Evolutionary conservation across 2,329 filamentous ascomycete genomes (phyloP).

Genomic region (Fusarium pseudonygamai): DNA sequence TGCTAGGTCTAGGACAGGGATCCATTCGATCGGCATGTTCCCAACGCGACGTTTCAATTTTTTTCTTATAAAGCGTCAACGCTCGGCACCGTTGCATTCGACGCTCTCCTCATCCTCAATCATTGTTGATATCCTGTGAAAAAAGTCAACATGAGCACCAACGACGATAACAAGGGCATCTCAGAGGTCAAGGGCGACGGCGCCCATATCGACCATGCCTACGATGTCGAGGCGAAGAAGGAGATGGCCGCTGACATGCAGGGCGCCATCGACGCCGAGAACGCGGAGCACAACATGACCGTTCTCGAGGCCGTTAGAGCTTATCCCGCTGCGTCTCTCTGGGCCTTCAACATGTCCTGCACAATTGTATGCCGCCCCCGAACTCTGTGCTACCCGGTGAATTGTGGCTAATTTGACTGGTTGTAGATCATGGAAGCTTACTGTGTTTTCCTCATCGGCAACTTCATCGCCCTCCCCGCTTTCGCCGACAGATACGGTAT

Average conservation of each 20-base stretch:
- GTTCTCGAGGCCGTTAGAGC: slow-evolving; percentile 50
- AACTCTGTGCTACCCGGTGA: neutral
- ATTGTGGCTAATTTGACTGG: neutral
- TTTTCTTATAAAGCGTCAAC: slow-evolving; percentile 19
- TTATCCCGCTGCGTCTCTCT: slow-evolving; percentile 57
- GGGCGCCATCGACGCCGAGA: slow-evolving; percentile 49
- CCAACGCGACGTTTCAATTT: neutral
- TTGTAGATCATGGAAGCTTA: slow-evolving; percentile 60
- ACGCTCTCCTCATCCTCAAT: neutral
- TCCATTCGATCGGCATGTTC: neutral
- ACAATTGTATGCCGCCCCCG: slow-evolving; percentile 52
- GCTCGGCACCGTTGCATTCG: slow-evolving; percentile 4
- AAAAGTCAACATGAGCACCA: slow-evolving; percentile 27
- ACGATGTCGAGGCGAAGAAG: slow-evolving; percentile 31
- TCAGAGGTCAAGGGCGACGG: slow-evolving; percentile 22
- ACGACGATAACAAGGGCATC: slow-evolving; percentile 19
- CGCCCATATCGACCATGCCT: slow-evolving; percentile 32
- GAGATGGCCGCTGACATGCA: slow-evolving; percentile 27
- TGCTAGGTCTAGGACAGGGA: neutral
- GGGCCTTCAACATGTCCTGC: slow-evolving; percentile 60
- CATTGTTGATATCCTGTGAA: slow-evolving; percentile 8
- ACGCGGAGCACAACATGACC: slow-evolving; percentile 53
- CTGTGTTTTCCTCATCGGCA: slow-evolving; percentile 59
- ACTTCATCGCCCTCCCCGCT: slow-evolving; percentile 54
- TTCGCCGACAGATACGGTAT: slow-evolving; percentile 54